These are phyloP conservation scores for Pseudomonodictys pantanalensis DNA, from an alignment of 495 filamentous ascomycete species.

Conservation along the genomic window DNA sequence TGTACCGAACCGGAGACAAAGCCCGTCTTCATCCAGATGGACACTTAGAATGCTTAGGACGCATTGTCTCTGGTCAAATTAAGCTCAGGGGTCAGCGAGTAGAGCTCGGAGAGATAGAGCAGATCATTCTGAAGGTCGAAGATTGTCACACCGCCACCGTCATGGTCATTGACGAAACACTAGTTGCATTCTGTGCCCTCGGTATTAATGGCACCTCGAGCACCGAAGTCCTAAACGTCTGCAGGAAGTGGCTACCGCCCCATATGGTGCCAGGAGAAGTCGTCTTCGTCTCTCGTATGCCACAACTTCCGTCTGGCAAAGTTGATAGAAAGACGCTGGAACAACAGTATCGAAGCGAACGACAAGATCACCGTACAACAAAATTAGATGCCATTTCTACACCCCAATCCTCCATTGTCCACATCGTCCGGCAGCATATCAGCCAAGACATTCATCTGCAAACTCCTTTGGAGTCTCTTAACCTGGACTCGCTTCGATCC, in stretches of 20 bases:
- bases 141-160: conserved; percentile 56
- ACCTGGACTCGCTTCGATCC: conserved; percentile 69
- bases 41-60: conserved; percentile 75
- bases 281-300: conserved; percentile 58
- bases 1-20: conserved; percentile 86
- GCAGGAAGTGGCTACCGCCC: conserved; percentile 65
- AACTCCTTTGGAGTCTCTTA: conserved; percentile 51
- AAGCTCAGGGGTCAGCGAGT: conserved; percentile 80
- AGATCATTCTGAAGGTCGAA: conserved; percentile 56
- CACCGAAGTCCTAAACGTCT: conserved; percentile 53
- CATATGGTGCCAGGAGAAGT: conserved; percentile 78
- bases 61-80: conserved; percentile 73
- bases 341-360: conserved; percentile 48
- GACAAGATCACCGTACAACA: conserved; percentile 6
- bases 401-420: conserved; percentile 42
- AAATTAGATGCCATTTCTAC: conserved; percentile 30
- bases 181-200: conserved; percentile 67
- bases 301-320: conserved; percentile 75
- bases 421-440: conserved; percentile 52
- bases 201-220: conserved; percentile 36
- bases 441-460: conserved; percentile 41
- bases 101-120: conserved; percentile 80
- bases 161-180: conserved; percentile 54
- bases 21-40: conserved; percentile 67
- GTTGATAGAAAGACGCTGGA: conserved; percentile 65